Evolutionary conservation across 768 basidiomycete genomes (phyloP).

Genomic region (Kwoniella pini): DNA sequence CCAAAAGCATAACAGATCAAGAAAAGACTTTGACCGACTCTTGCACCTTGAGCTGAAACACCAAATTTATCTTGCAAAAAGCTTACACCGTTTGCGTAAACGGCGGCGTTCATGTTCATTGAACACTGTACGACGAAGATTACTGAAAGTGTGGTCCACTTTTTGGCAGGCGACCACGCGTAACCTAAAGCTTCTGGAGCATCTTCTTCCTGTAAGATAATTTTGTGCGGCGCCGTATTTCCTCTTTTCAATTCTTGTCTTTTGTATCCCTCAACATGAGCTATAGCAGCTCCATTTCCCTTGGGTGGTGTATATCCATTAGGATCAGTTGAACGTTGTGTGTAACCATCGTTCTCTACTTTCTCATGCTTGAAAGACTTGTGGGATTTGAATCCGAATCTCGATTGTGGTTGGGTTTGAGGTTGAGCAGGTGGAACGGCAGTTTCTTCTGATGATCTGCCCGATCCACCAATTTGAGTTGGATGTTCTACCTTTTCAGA

Average conservation of each 20-base stretch:
- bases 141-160: slow-evolving; percentile 43
- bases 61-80: slow-evolving; percentile 38
- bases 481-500: no score
- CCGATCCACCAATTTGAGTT: no score
- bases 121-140: slow-evolving; percentile 48
- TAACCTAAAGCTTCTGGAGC: slow-evolving; percentile 30
- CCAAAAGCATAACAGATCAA: slow-evolving; percentile 48
- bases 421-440: no score
- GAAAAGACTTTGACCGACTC: slow-evolving; percentile 47
- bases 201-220: slow-evolving; percentile 28
- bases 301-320: neutral
- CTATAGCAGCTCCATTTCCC: slow-evolving; percentile 2
- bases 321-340: neutral
- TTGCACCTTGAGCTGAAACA: slow-evolving; percentile 41
- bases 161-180: slow-evolving; percentile 29
- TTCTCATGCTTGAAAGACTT: neutral
- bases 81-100: slow-evolving; percentile 44
- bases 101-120: slow-evolving; percentile 30
- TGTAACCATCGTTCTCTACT: neutral
- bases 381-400: no score
- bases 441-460: no score
- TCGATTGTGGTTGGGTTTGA: no score
- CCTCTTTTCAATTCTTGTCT: slow-evolving; percentile 7
- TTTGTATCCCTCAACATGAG: slow-evolving; percentile 9
- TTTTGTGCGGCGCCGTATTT: slow-evolving; percentile 14